Percentiles rank a stretch among this genome's conserved stretches.
Conservation (phyloP, 768 basidiomycete genomes). For the Hypsizygus marmoreus region DNA sequence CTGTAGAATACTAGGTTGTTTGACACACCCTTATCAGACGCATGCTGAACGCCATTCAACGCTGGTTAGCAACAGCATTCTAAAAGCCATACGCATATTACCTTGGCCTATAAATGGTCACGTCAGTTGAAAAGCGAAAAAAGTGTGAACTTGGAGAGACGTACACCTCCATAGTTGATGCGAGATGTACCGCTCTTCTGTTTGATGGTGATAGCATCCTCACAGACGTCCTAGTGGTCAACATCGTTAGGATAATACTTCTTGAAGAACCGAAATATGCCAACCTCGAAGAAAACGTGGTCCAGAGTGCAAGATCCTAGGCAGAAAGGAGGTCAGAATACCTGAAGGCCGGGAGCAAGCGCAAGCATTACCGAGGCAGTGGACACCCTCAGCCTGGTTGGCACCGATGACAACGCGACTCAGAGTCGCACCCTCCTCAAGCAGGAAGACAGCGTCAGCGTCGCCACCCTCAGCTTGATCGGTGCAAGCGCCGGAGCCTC, state of each 20-base stretch:
- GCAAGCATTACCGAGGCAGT: constrained; percentile 39
- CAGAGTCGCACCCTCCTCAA: constrained; percentile 41
- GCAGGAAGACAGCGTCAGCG: constrained; percentile 40
- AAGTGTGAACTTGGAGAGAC: neutral
- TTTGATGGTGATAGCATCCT: constrained; percentile 22
- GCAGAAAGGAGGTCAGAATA: neutral
- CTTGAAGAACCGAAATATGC: neutral
- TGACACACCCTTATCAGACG: constrained; percentile 31
- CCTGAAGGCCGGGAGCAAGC: neutral
- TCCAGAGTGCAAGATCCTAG: constrained; percentile 23
- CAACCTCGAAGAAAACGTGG: constrained; percentile 22
- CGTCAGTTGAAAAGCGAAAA: neutral
- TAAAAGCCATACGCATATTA: neutral
- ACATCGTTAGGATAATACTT: neutral
- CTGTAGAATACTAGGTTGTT: neutral
- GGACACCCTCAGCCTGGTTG: constrained; percentile 43
- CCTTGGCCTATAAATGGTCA: constrained; percentile 28
- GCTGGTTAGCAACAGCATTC: too few relatives aligned
- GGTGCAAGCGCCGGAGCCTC: constrained; percentile 39
- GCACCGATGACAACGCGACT: constrained; percentile 41
- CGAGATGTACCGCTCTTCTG: constrained; percentile 10
- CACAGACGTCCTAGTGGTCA: constrained; percentile 23
- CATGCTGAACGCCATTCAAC: constrained; percentile 31
- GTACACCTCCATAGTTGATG: constrained; percentile 12
- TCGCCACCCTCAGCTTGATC: constrained; percentile 41